A percentile compares a stretch with the other conserved stretches of the same genome.
These are phyloP conservation scores for Kwoniella botswanensis DNA, from an alignment of 768 basidiomycete genomes.

Conservation along the genomic window DNA sequence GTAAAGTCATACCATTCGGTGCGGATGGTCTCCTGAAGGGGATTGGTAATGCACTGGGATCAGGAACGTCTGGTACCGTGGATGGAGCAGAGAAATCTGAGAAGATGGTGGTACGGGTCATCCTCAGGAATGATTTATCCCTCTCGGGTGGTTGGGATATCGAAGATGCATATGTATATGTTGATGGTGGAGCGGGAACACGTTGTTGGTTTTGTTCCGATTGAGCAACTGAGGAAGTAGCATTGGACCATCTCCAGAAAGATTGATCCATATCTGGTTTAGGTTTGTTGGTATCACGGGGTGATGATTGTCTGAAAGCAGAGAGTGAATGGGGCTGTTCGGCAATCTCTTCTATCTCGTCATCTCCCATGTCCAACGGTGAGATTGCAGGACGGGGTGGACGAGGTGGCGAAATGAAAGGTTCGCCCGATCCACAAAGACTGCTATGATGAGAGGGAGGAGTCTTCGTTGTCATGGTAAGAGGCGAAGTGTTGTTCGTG, in stretches of 20 bases:
- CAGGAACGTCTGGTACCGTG: conserved; percentile 21
- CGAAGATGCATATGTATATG: conserved; percentile 9
- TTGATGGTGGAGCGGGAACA: not conserved
- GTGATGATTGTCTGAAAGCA: conserved; percentile 4
- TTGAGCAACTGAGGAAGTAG: conserved; percentile 19
- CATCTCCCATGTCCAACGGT: conserved; percentile 8
- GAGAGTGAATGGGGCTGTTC: conserved; percentile 14
- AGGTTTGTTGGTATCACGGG: not conserved
- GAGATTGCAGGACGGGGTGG: conserved; percentile 20
- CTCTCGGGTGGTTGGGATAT: conserved; percentile 1
- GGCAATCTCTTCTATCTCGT: conserved; percentile 2
- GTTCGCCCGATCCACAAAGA: not conserved
- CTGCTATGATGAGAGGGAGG: not conserved
- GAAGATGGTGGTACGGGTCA: conserved; percentile 21
- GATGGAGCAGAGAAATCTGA: conserved; percentile 28
- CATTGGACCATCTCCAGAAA: conserved; percentile 18
- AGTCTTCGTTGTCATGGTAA: not conserved
- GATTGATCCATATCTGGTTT: conserved; percentile 7
- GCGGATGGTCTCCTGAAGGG: conserved; percentile 16
- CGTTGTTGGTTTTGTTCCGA: not conserved
- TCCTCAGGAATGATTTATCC: conserved; percentile 16
- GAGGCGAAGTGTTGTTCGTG: not conserved
- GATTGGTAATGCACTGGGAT: conserved; percentile 14
- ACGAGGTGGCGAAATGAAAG: conserved; percentile 5
- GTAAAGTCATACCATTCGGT: conserved; percentile 3